phyloP scores from a whole-genome alignment of 495 filamentous ascomycete species.

The Aspergillus conjunctus region DNA sequence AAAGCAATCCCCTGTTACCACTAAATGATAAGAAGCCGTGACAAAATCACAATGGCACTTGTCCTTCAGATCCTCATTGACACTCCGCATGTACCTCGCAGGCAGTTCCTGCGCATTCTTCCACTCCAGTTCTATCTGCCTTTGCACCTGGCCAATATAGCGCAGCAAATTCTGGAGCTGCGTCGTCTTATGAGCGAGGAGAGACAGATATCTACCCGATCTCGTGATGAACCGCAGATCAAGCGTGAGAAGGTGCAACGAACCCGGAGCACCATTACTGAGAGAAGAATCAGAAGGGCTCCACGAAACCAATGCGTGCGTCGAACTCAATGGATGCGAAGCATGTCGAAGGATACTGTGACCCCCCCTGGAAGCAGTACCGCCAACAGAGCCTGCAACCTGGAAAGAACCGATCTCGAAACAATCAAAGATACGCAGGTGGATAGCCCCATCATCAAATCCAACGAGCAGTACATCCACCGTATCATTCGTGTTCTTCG shows the following conservation, averaged over 20 bases:
- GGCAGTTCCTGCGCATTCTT: slow-evolving; percentile 81
- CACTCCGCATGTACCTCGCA: slow-evolving; percentile 68
- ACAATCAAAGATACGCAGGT: slow-evolving; percentile 86
- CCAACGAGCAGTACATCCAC: slow-evolving; percentile 84
- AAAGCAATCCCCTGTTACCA: slow-evolving; percentile 81
- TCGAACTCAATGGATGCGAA: slow-evolving; percentile 72
- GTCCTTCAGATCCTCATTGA: slow-evolving; percentile 65
- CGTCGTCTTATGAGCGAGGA: slow-evolving; percentile 83
- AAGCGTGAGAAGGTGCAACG: slow-evolving; percentile 69
- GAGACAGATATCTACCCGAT: slow-evolving; percentile 76
- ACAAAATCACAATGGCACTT: slow-evolving; percentile 65
- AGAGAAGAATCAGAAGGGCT: slow-evolving; percentile 48
- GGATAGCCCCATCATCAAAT: slow-evolving; percentile 74
- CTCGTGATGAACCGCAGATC: slow-evolving; percentile 79
- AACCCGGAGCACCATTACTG: slow-evolving; percentile 23
- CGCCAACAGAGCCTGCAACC: slow-evolving; percentile 30
- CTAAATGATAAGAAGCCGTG: slow-evolving; percentile 80
- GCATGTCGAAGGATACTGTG: slow-evolving; percentile 53
- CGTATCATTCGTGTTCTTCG: slow-evolving; percentile 62
- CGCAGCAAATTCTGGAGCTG: slow-evolving; percentile 81
- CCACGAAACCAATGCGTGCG: slow-evolving; percentile 74
- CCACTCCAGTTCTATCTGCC: slow-evolving; percentile 75
- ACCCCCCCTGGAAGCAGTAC: slow-evolving; percentile 22
- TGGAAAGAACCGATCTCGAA: slow-evolving; percentile 77
- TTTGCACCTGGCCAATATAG: slow-evolving; percentile 77